A percentile compares a stretch with the other conserved stretches of the same genome.
Conservation (phyloP, 345 rosid species). For the Erysimum cheiranthoides region DNA sequence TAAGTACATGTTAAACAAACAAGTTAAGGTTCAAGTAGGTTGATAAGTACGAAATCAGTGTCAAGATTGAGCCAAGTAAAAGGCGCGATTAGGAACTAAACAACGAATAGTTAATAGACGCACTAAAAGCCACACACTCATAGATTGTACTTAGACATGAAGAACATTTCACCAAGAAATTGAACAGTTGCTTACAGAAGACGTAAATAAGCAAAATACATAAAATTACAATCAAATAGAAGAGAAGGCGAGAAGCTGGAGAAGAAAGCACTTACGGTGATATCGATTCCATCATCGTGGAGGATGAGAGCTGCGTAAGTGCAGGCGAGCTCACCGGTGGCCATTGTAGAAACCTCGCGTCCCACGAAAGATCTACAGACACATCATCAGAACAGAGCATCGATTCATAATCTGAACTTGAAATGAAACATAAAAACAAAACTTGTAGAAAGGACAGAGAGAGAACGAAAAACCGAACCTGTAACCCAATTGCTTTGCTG, state of each 20-base stretch:
- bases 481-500: not conserved
- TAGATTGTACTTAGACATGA: not conserved
- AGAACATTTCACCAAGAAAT: not conserved
- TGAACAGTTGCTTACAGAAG: not conserved
- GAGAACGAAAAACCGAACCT: not conserved
- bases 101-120: not conserved
- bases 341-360: constrained; percentile 42
- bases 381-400: not conserved
- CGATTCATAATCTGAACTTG: not conserved
- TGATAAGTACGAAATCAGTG: not conserved
- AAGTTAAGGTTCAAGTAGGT: not conserved
- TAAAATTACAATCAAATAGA: too few relatives aligned
- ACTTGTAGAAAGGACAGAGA: not conserved
- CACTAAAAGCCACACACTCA: not conserved
- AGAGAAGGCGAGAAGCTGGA: not conserved
- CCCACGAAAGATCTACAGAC: not conserved
- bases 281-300: constrained; percentile 62
- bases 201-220: not conserved
- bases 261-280: constrained; percentile 51
- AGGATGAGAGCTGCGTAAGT: constrained; percentile 68
- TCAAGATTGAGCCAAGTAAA: not conserved
- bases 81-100: not conserved
- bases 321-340: constrained; percentile 63
- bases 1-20: not conserved
- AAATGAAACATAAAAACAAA: not conserved